Evolutionary conservation across 306 rosid species (phyloP).

Genomic region (Neltuma alba): DNA sequence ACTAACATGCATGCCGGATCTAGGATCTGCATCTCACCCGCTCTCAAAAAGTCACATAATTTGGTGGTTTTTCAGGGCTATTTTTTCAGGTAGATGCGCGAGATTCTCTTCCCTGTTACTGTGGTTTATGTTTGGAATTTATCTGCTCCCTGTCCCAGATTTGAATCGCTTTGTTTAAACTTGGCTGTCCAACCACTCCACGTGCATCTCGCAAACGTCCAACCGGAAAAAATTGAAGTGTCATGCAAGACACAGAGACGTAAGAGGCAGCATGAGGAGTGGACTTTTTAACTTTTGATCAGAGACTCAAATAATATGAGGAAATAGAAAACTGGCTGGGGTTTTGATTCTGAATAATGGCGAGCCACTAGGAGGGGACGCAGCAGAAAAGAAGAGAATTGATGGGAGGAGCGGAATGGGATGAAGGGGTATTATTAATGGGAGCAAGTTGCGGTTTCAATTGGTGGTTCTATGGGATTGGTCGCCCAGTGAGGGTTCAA

Average conservation of each 20-base stretch:
- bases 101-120: slow-evolving; percentile 28
- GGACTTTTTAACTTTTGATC: not conserved
- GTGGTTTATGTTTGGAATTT: slow-evolving; percentile 28
- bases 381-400: not conserved
- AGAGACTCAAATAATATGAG: slow-evolving; percentile 15
- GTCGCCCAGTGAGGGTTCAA: slow-evolving; percentile 36
- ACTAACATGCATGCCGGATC: slow-evolving; percentile 68
- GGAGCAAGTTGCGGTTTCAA: not conserved
- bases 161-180: slow-evolving; percentile 45
- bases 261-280: slow-evolving; percentile 16
- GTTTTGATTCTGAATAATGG: not conserved
- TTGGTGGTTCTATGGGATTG: not conserved
- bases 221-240: slow-evolving; percentile 30
- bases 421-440: not conserved
- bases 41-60: slow-evolving; percentile 27
- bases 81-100: slow-evolving; percentile 20
- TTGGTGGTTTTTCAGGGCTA: not conserved
- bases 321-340: not conserved
- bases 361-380: not conserved
- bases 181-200: slow-evolving; percentile 51
- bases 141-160: slow-evolving; percentile 35
- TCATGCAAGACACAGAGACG: not conserved
- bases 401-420: not conserved
- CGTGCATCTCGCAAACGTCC: slow-evolving; percentile 53
- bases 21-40: slow-evolving; percentile 48